These are phyloP conservation scores for Pseudoneurospora amorphoporcata DNA, from an alignment of 495 filamentous ascomycete genomes.

Conservation along the genomic window DNA sequence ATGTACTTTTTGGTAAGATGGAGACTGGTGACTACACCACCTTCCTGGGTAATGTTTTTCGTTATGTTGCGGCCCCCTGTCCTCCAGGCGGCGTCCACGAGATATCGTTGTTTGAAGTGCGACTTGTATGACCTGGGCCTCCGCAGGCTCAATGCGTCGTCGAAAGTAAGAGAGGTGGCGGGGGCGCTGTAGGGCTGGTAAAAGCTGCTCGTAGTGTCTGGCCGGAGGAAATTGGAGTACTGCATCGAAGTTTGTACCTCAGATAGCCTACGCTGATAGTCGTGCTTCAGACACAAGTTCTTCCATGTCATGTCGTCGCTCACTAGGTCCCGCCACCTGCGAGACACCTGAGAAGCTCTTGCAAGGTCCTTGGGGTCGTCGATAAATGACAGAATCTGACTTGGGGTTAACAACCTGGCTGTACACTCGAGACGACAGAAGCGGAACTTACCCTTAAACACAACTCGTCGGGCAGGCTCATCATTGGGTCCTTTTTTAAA, in stretches of 20 bases:
- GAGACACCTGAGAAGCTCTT: slow-evolving; percentile 84
- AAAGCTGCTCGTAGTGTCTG: slow-evolving; percentile 6
- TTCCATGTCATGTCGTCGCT: slow-evolving; percentile 98
- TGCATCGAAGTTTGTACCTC: slow-evolving; percentile 28
- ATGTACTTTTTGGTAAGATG: slow-evolving; percentile 94
- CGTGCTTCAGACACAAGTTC: slow-evolving; percentile 86
- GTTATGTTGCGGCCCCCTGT: slow-evolving; percentile 70
- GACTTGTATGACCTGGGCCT: slow-evolving; percentile 67
- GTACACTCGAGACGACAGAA: neutral
- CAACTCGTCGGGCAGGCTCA: slow-evolving; percentile 77
- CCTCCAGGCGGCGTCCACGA: slow-evolving; percentile 95
- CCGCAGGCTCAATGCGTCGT: slow-evolving; percentile 23
- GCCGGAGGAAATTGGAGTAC: slow-evolving; percentile 11
- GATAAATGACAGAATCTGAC: slow-evolving; percentile 79
- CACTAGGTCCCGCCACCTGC: slow-evolving; percentile 82
- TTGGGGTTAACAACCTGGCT: neutral
- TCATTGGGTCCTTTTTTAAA: slow-evolving; percentile 92
- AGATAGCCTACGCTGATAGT: slow-evolving; percentile 55
- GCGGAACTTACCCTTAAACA: slow-evolving; percentile 62
- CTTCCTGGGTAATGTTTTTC: slow-evolving; percentile 84
- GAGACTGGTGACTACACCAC: slow-evolving; percentile 90
- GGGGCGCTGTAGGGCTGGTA: neutral
- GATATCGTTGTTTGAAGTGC: slow-evolving; percentile 93
- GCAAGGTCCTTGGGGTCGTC: slow-evolving; percentile 90
- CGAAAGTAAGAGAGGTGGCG: slow-evolving; percentile 26